Conservation (phyloP, 805 yeast species). For the Teunomyces lycoperdinae region DNA sequence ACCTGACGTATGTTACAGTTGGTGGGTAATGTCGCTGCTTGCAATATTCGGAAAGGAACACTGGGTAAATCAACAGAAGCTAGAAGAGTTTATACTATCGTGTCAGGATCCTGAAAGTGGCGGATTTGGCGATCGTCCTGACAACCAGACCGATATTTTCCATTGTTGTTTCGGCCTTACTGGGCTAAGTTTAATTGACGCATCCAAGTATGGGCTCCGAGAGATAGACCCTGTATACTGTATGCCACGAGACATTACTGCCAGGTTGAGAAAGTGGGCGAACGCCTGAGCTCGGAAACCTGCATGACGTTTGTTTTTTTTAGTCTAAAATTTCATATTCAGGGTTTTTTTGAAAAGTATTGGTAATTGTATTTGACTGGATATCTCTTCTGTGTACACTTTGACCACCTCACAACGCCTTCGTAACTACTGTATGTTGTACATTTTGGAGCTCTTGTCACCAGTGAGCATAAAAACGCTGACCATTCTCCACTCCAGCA, state of each 20-base stretch:
- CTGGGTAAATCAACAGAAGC: constrained; percentile 71
- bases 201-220: constrained; percentile 47
- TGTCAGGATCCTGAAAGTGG: constrained; percentile 81
- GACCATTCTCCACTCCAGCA: too few relatives aligned
- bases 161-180: constrained; percentile 91
- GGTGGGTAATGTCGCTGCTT: constrained; percentile 91
- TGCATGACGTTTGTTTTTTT: not conserved
- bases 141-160: constrained; percentile 86
- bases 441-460: too few relatives aligned
- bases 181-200: constrained; percentile 76
- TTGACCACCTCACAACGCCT: too few relatives aligned
- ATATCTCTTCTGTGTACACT: too few relatives aligned
- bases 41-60: constrained; percentile 62
- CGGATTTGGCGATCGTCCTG: constrained; percentile 91
- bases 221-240: constrained; percentile 85
- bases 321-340: too few relatives aligned
- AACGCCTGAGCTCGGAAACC: not conserved
- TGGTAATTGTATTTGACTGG: too few relatives aligned
- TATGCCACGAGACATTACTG: constrained; percentile 56
- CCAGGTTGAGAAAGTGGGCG: constrained; percentile 27
- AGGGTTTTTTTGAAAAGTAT: too few relatives aligned
- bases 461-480: too few relatives aligned
- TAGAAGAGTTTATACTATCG: constrained; percentile 63
- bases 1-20: constrained; percentile 96
- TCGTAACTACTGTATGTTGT: too few relatives aligned